Base-by-base conservation (phyloP, 352 stramenopile genomes). In the Globisporangium splendens region DNA sequence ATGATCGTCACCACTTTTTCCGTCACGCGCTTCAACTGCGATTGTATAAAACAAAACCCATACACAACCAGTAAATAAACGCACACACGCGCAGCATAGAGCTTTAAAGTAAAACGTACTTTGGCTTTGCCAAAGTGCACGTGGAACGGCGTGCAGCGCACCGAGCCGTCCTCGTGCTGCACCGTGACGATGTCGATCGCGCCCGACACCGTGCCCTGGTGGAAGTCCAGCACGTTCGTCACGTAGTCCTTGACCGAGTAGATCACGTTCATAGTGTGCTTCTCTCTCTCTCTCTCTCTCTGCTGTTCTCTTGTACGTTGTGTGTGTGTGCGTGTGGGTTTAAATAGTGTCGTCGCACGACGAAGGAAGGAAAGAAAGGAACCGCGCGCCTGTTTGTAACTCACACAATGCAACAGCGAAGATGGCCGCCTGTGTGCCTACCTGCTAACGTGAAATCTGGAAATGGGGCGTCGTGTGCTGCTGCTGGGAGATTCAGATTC, bases 191-290 rank as follows among this genome's bases (percentile, higher is more conserved):
- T 75, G 65, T 96, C 85, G 59, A 93, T 86, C 41, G 85, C 87
- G 41, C 84, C 87, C 3, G 83, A 91, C 55, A 58, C 68, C 18
- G 69, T 72, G 54, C 74, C 80, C 43, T 84, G 73, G 49, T 89
- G 69, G 39, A 78, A 70, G 51, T 88, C 72, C 47, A 93, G 79
- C 21, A 95, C 83, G 60, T 89, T 90, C 53, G 75, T 87, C 53
- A 95, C 79, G 66, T 95, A 95, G 63, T 91, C 86, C 59, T 92
- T 93, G 39, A 93, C 78, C 50, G 83, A 93, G 68, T 88, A 85
- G 63, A 93, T 89, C 41, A 93, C 80, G 66, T 94, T 94, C 85
- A 94, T 94, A 4, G 3, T 10, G 3, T 35, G 28, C 28, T 47
- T 3, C 4, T 46, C 6, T 43, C 5, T 56, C 3, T 22, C 14